Base-by-base conservation (phyloP, 768 basidiomycete genomes). In the Scleroderma citrinum region DNA sequence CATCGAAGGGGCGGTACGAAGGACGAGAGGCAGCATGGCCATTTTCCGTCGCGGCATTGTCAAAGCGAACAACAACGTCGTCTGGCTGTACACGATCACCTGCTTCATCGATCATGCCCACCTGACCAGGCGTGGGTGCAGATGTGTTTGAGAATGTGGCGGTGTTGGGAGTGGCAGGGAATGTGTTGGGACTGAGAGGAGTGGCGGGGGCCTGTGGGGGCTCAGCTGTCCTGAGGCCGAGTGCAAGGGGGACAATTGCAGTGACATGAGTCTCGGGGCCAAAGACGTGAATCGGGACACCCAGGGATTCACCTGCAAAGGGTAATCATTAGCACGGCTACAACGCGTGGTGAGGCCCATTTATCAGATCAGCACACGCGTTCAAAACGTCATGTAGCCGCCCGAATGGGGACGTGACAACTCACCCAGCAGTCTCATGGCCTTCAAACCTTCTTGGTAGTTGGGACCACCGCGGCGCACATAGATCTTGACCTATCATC, bases 201-300 rank as follows among this genome's bases (percentile, higher is more conserved):
- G 78, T 76, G 36, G 71, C 56, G 20, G 78, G 74, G 44, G 74
- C 57, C 38, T 76, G 69, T 41, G 60, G 54, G 1, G 66, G 61
- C 10, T 51, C 21, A 36, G 60, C 49, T 54, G 73, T 66, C 61
- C 76, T 80, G 56, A 77, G 69, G 50, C 91, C 94, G 52, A 99
- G 83, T n/a, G 94, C 96, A 52, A 99, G 87, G 47, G 96, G 96
- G 23, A 99, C 95, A 55, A 98, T 96, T 66, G 91, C 92, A 39
- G 96, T 99, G 71, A 99, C 94, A 73, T 96, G 94, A 20, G 94
- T 94, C 64, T 97, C 95, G 53, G 96, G 96, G 53, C 96, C 96
- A 70, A 88, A 97, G 55, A 97, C 94, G 52, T 83, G 84, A 72
- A 99, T 98, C 46, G 92, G 92, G 53, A 99, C 93, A 51, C 94